Evolutionary conservation across 441 rosid genomes (phyloP).

Genomic region (Macaranga tanarius): DNA sequence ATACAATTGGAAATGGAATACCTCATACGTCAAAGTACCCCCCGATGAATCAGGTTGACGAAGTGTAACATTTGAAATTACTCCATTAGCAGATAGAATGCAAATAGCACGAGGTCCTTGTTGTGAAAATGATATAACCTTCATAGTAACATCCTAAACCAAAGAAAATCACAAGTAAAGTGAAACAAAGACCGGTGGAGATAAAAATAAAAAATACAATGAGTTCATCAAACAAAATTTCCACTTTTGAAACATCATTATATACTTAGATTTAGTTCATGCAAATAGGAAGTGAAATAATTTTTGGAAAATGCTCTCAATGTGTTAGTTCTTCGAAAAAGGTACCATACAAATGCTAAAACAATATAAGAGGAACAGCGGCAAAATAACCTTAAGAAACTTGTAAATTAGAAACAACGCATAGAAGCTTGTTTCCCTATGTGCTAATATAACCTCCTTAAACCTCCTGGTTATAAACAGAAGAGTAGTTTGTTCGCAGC

Average conservation of each 20-base stretch:
- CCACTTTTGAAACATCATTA: background rate
- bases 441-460: background rate
- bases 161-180: slow-evolving; percentile 20
- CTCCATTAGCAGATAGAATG: slow-evolving; percentile 86
- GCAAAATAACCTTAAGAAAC: background rate
- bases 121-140: slow-evolving; percentile 92
- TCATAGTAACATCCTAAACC: slow-evolving; percentile 84
- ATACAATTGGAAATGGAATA: slow-evolving; percentile 22
- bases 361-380: background rate
- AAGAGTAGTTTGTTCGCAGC: background rate
- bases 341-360: no score
- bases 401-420: background rate
- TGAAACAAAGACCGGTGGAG: background rate
- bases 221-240: background rate
- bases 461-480: background rate
- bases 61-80: slow-evolving; percentile 86
- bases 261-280: background rate
- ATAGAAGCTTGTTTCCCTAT: background rate
- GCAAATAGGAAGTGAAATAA: background rate
- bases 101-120: slow-evolving; percentile 97
- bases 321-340: no score
- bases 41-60: slow-evolving; percentile 94
- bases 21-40: slow-evolving; percentile 97
- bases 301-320: background rate
- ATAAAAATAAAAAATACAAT: background rate